Evolutionary conservation across 306 rosid species (phyloP).

Genomic region (Inga laurina): DNA sequence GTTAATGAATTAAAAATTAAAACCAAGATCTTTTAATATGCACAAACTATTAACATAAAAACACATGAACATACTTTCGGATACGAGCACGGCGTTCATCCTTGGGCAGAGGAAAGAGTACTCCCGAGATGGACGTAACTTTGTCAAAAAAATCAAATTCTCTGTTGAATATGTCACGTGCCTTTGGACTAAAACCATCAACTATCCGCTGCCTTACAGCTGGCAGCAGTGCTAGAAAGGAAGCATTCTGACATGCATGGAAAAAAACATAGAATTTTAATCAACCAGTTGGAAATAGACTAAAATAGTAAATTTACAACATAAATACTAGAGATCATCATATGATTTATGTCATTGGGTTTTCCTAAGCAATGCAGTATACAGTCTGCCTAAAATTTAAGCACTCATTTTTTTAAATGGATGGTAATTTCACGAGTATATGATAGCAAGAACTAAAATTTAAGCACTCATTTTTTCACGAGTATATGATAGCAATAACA

Average conservation of each 20-base stretch:
- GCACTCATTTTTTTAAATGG: conserved; percentile 10
- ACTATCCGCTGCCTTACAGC: conserved; percentile 76
- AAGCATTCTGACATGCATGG: conserved; percentile 66
- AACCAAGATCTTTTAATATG: conserved; percentile 42
- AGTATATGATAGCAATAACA: too few species aligned
- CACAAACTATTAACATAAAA: background rate
- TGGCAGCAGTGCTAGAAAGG: conserved; percentile 81
- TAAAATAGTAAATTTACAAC: background rate
- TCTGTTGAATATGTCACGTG: conserved; percentile 72
- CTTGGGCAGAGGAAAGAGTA: conserved; percentile 79
- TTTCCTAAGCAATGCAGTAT: conserved; percentile 18
- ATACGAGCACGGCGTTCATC: conserved; percentile 96
- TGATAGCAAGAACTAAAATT: too few species aligned
- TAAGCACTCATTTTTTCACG: conserved; percentile 14
- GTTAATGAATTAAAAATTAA: conserved; percentile 16
- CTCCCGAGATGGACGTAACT: conserved; percentile 96
- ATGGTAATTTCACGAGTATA: conserved; percentile 20
- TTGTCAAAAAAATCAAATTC: conserved; percentile 98
- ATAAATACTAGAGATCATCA: conserved; percentile 8
- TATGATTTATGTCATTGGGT: background rate
- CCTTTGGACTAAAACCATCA: conserved; percentile 81
- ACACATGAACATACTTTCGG: conserved; percentile 45
- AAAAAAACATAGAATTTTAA: conserved; percentile 28
- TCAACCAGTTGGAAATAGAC: conserved; percentile 15
- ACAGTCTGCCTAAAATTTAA: background rate